phyloP scores from a whole-genome alignment of 352 stramenopile species.

The Globisporangium cederbergense region DNA sequence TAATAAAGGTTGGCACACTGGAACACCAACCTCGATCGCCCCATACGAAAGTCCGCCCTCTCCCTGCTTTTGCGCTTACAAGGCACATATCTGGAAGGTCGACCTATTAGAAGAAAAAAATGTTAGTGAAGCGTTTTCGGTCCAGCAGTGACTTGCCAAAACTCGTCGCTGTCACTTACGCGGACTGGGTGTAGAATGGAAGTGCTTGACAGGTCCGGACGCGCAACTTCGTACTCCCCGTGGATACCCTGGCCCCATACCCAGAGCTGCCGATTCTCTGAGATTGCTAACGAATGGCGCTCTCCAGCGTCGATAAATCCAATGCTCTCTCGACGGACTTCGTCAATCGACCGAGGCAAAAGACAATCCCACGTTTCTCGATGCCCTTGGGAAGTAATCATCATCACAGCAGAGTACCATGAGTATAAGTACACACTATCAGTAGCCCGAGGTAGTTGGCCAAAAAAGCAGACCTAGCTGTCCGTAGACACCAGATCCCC shows the following conservation, averaged over 20 bases:
- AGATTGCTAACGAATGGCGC: slow-evolving; percentile 69
- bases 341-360: slow-evolving; percentile 60
- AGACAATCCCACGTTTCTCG: slow-evolving; percentile 65
- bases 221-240: slow-evolving; percentile 36
- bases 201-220: slow-evolving; percentile 38
- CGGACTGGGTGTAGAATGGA: slow-evolving; percentile 54
- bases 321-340: slow-evolving; percentile 59
- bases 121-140: neutral
- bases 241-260: slow-evolving; percentile 73
- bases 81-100: slow-evolving; percentile 45
- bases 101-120: slow-evolving; percentile 27
- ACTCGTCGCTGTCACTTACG: slow-evolving; percentile 15
- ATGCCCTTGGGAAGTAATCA: slow-evolving; percentile 34
- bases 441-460: too few relatives aligned
- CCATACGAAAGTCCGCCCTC: slow-evolving; percentile 74
- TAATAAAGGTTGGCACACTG: neutral
- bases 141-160: neutral
- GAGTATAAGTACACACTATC: neutral
- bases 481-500: slow-evolving; percentile 56
- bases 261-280: slow-evolving; percentile 57
- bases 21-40: slow-evolving; percentile 52
- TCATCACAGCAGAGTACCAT: neutral
- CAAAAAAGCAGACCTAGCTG: slow-evolving; percentile 44
- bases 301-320: slow-evolving; percentile 60
- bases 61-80: slow-evolving; percentile 49